Conservation (phyloP, 2,329 filamentous ascomycete species). For the Ophiocordyceps robertsii region DNA sequence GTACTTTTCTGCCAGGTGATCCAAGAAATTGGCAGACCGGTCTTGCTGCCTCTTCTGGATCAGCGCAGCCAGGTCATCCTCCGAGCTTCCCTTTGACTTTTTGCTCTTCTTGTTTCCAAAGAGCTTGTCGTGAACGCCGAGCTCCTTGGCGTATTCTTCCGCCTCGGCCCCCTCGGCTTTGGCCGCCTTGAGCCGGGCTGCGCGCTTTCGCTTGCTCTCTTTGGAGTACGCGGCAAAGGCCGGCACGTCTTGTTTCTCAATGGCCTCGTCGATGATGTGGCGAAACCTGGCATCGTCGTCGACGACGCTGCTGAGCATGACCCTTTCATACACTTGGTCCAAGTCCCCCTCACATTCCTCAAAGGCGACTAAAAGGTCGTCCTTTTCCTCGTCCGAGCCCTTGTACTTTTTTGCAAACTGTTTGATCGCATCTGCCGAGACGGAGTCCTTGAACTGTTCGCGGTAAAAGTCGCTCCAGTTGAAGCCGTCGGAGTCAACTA, state of each 20-base stretch:
- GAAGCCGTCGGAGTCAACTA: conserved; percentile 68
- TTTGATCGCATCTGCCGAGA: conserved; percentile 62
- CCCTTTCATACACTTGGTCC: conserved; percentile 60
- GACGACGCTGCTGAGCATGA: conserved; percentile 77
- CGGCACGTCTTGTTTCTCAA: conserved; percentile 53
- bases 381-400: conserved; percentile 70
- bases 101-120: conserved; percentile 40
- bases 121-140: conserved; percentile 60
- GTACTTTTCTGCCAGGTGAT: conserved; percentile 68
- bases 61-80: conserved; percentile 52
- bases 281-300: conserved; percentile 81
- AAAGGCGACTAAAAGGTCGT: conserved; percentile 67
- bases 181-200: conserved; percentile 46
- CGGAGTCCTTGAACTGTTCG: conserved; percentile 64
- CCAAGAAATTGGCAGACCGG: conserved; percentile 50
- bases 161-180: conserved; percentile 59
- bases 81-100: conserved; percentile 26
- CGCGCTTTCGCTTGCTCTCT: conserved; percentile 54
- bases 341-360: conserved; percentile 60
- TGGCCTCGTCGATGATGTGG: conserved; percentile 67
- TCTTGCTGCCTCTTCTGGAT: conserved; percentile 60
- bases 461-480: conserved; percentile 86
- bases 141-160: conserved; percentile 58
- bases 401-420: conserved; percentile 71
- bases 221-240: conserved; percentile 55